Base-by-base conservation (phyloP, 768 basidiomycete genomes). In the Chlorophyllum brunneum region DNA sequence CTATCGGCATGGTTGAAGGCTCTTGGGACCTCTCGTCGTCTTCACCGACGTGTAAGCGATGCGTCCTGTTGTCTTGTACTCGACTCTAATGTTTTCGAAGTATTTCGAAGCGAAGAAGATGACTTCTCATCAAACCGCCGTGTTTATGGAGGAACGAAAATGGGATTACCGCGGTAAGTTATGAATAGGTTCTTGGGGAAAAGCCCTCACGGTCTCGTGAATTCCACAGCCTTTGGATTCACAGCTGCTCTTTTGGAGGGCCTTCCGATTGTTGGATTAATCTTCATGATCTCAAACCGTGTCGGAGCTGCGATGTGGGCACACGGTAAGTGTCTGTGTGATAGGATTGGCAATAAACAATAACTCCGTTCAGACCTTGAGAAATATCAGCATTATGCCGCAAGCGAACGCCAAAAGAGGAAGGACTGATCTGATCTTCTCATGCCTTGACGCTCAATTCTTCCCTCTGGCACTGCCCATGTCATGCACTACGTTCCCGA, bases 231-330 rank as follows among this genome's bases (percentile, higher is more conserved):
- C 0, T 97, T 97, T 61, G 94, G 94, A 4, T 94, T 95, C 63
- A 66, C 80, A 0, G 89, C 94, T 0, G 83, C 92, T 0, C 69
- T 95, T 4, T 71, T 94, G 2, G 94, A 97, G 67, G 77, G 79
- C 1, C 68, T 95, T 0, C 94, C 94, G 0, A 77, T 97, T 53
- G 61, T 92, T 2, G 94, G 94, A 0, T 69, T 95, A 4, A 67
- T 87, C 8, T 92, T 95, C 63, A 85, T 85, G 1, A 74, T 95
- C 15, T 93, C 91, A 0, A 95, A 95, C 63, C 77, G 91, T 5
- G 80, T 95, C 22, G 93, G 93, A 5, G 94, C 91, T 2, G 92
- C 92, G 1, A 95, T 97, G 94, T 97, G 92, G 87, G 88, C 89
- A 4, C 82, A 85, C 56, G 88, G 86, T 88, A 40, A 18, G 69